Evolutionary conservation across 192 early-diverging fungal genomes (phyloP), one percentile per base, ranked within the genome.

Genomic region (Coemansia sp.): DNA sequence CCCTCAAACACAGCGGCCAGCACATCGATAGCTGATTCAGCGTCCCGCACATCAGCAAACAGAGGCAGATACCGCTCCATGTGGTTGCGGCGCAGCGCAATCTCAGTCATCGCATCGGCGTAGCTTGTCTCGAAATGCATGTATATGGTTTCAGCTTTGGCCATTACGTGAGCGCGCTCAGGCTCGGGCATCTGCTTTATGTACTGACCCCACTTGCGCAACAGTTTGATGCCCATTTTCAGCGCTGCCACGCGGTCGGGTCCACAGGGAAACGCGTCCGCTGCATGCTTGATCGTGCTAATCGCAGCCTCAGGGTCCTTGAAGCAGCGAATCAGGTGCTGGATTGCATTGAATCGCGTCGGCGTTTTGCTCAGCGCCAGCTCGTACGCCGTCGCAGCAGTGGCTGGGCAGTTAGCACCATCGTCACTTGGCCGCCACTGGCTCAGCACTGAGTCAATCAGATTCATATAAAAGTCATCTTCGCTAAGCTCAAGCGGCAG

Each of bases 401-500:
- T 50, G n/a, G 47, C 47, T 8, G 47, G 19, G 7, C 22, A 25
- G 51, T 24, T 24, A 23, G 17, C 17, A 21, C 0, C 9, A 24
- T 23, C 51, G 51, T 24, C 14, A 11, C 51, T 27, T 22, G 51
- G 25, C 21, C 69, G 62, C 70, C 84, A 75, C 55, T 66, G 59
- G 49, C 68, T 55, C 9, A 85, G 66, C 50, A 84, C 72, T 25
- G 80, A 69, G 25, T 91, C 83, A 48, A 91, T 76, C 27, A 89
- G 74, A 21, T 82, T 72, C 53, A 84, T 76, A 73, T 87, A 89
- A 67, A 91, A 85, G 39, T 87, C 69, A 60, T 91, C 90, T 50
- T 82, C 67, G 54, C 66, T 62, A 1, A 90, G 66, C 24, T 75
- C 70, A 1, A 91, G 71, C 14, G 84, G 81, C 25, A 59, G 65